phyloP scores from a whole-genome alignment of 257 asterid species.

The Solanum lycopersicoides region DNA sequence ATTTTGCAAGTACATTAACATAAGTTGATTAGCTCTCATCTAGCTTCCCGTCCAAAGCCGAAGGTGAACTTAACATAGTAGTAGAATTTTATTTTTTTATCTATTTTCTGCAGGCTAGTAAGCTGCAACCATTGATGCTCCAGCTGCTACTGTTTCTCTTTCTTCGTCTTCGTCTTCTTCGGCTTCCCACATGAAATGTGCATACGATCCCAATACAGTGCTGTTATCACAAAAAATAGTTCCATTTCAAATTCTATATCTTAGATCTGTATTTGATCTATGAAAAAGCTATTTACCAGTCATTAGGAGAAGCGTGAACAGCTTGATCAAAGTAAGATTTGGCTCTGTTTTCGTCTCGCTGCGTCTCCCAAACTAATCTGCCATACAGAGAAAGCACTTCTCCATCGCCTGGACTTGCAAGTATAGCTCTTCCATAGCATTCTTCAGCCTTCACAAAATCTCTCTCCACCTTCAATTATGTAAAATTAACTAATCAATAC shows the following conservation, averaged over 20 bases:
- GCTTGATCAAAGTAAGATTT: slow-evolving; percentile 55
- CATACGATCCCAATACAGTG: slow-evolving; percentile 61
- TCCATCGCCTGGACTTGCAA: slow-evolving; percentile 64
- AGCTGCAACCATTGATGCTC: background rate
- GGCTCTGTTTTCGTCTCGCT: slow-evolving; percentile 54
- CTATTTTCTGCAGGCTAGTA: background rate
- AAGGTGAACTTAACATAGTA: background rate
- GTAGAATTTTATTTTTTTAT: background rate
- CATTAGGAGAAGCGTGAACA: slow-evolving; percentile 53
- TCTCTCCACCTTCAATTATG: slow-evolving; percentile 40
- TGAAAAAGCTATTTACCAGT: slow-evolving; percentile 24
- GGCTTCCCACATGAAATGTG: slow-evolving; percentile 66
- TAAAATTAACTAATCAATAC: background rate
- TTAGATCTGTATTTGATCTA: background rate
- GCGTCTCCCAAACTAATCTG: slow-evolving; percentile 52
- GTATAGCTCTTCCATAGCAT: slow-evolving; percentile 61
- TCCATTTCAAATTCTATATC: background rate
- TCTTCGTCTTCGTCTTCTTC: slow-evolving; percentile 15
- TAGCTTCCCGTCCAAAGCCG: background rate
- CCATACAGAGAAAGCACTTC: slow-evolving; percentile 57
- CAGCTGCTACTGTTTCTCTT: background rate
- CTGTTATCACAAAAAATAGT: slow-evolving; percentile 12
- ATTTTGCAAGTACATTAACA: background rate
- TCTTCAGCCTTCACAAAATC: slow-evolving; percentile 59
- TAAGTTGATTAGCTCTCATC: background rate